Conservation (phyloP, 2,329 filamentous ascomycete species). For the Aspergillus carbonarius region DNA sequence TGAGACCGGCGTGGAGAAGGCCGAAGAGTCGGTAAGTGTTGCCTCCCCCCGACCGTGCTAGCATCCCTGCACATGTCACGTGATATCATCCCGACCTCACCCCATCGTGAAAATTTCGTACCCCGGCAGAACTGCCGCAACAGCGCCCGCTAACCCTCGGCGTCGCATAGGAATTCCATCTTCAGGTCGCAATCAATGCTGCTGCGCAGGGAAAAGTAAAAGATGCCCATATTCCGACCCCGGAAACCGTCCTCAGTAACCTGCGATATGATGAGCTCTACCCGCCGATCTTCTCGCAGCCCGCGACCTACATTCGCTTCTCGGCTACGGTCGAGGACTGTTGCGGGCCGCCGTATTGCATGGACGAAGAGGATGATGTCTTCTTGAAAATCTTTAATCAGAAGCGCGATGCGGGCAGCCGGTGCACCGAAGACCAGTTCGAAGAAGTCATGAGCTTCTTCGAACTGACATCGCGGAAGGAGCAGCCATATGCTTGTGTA, state of each 20-base stretch:
- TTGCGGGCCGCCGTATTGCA: conserved; percentile 86
- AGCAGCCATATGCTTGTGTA: conserved; percentile 85
- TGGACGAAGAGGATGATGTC: conserved; percentile 84
- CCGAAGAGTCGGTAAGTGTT: conserved; percentile 88
- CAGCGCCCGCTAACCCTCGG: conserved; percentile 17
- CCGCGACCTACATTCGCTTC: conserved; percentile 92
- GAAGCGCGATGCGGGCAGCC: conserved; percentile 62
- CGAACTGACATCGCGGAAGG: conserved; percentile 77
- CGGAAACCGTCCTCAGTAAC: conserved; percentile 61
- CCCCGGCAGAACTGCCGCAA: conserved; percentile 13
- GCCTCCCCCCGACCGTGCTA: conserved; percentile 32
- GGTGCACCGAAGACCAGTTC: conserved; percentile 86
- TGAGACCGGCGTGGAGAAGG: conserved; percentile 94
- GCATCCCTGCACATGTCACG: conserved; percentile 40
- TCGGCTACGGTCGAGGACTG: conserved; percentile 98
- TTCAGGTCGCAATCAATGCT: conserved; percentile 78
- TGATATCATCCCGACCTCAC: conserved; percentile 34
- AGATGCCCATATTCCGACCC: conserved; percentile 66
- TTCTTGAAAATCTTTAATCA: conserved; percentile 83
- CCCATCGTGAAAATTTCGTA: conserved; percentile 36
- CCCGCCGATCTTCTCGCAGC: conserved; percentile 73
- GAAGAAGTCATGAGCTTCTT: conserved; percentile 94
- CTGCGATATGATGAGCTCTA: conserved; percentile 90
- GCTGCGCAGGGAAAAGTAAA: conserved; percentile 60
- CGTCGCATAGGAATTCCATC: conserved; percentile 77